Percentiles rank a stretch among this genome's conserved stretches.
Evolutionary conservation across 108 stramenopile species (phyloP).

Genomic region (Cyclotella cryptica): DNA sequence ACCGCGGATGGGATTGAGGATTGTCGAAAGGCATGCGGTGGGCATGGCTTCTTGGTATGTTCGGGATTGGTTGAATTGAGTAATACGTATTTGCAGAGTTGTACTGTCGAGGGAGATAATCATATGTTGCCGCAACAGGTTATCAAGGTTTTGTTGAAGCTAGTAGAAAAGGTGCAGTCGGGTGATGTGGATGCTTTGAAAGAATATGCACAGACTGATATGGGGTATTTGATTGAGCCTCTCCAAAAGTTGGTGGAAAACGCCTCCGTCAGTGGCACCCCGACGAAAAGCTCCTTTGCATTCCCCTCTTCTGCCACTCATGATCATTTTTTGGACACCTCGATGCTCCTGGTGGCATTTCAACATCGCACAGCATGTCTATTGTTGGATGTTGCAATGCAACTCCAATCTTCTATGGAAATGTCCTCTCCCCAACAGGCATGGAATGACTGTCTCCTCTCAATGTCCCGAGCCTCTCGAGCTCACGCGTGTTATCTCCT

Average conservation of each 20-base stretch:
- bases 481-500: conserved; percentile 83
- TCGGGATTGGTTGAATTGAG: conserved; percentile 94
- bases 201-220: conserved; percentile 49
- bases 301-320: conserved; percentile 18
- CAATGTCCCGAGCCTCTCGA: conserved; percentile 78
- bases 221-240: conserved; percentile 52
- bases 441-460: conserved; percentile 85
- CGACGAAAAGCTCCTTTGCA: conserved; percentile 43
- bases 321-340: conserved; percentile 51
- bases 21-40: conserved; percentile 95
- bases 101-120: conserved; percentile 95
- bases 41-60: conserved; percentile 91
- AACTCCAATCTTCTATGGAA: conserved; percentile 58
- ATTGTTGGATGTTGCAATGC: conserved; percentile 68
- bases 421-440: conserved; percentile 64
- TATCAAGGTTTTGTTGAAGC: conserved; percentile 83
- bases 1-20: conserved; percentile 96
- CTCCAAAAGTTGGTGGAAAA: conserved; percentile 31
- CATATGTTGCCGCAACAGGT: conserved; percentile 94
- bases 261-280: not conserved
- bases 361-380: conserved; percentile 80
- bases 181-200: conserved; percentile 22
- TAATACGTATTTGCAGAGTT: conserved; percentile 90
- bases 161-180: conserved; percentile 70
- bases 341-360: conserved; percentile 64